Conservation (phyloP, 2,329 filamentous ascomycete genomes). For the Aspergillus sergii region DNA sequence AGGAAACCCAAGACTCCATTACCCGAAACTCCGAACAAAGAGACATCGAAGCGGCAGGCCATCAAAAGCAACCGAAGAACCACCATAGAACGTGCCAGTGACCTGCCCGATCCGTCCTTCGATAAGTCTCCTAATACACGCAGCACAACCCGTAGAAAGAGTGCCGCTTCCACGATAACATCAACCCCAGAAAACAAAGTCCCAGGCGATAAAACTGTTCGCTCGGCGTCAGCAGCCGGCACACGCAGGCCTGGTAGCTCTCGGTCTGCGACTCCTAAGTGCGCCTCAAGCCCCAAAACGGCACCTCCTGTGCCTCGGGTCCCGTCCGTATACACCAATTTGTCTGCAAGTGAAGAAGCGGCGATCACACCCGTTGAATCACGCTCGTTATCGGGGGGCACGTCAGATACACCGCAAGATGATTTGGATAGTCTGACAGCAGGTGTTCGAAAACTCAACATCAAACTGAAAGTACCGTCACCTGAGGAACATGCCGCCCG, state of each 20-base stretch:
- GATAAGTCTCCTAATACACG: slow-evolving; percentile 27
- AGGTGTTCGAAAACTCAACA: slow-evolving; percentile 55
- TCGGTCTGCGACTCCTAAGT: slow-evolving; percentile 44
- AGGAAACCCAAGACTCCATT: slow-evolving; percentile 58
- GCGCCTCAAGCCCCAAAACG: slow-evolving; percentile 38
- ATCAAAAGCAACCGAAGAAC: slow-evolving; percentile 58
- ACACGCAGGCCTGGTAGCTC: slow-evolving; percentile 64
- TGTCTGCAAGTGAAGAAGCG: slow-evolving; percentile 18
- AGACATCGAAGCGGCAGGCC: slow-evolving; percentile 55
- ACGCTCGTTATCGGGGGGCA: slow-evolving; percentile 6
- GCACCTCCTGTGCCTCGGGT: slow-evolving; percentile 46
- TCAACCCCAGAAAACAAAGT: background rate
- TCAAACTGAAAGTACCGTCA: slow-evolving; percentile 61
- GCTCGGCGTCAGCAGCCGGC: slow-evolving; percentile 38
- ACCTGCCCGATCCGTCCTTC: slow-evolving; percentile 42
- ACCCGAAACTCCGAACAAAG: slow-evolving; percentile 55
- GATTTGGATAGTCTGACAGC: slow-evolving; percentile 55
- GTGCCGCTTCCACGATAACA: slow-evolving; percentile 21
- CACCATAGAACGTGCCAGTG: slow-evolving; percentile 61
- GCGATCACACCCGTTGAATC: background rate
- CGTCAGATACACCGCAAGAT: slow-evolving; percentile 20
- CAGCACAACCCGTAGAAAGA: slow-evolving; percentile 31
- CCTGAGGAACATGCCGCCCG: slow-evolving; percentile 60
- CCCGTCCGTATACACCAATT: slow-evolving; percentile 37
- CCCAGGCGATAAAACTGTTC: background rate